phyloP scores from a whole-genome alignment of 2,329 filamentous ascomycete genomes.

The Claviceps sp. region DNA sequence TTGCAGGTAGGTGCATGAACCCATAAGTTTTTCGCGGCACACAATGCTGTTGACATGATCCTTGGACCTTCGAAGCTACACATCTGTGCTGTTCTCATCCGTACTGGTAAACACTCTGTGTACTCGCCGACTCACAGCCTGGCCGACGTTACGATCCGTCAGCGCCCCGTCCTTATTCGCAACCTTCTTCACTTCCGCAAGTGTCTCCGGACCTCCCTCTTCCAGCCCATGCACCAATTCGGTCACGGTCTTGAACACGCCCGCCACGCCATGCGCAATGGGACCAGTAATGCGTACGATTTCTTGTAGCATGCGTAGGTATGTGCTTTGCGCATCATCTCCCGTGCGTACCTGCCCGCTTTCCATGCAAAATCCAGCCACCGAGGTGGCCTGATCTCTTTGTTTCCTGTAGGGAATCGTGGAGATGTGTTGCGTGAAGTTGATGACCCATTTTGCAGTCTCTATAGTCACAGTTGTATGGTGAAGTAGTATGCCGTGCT shows the following conservation, averaged over 20 bases:
- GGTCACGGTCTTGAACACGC: constrained; percentile 44
- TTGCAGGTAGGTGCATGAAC: too few relatives aligned
- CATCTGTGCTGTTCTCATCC: constrained; percentile 42
- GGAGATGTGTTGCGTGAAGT: constrained; percentile 68
- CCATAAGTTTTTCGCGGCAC: too few relatives aligned
- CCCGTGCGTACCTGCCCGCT: constrained; percentile 61
- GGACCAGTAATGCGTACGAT: constrained; percentile 57
- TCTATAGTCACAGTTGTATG: constrained; percentile 48
- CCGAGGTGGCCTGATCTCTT: constrained; percentile 32
- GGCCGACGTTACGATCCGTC: constrained; percentile 42
- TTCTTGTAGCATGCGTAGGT: constrained; percentile 63
- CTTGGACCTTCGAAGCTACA: constrained; percentile 19
- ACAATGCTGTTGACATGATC: background rate
- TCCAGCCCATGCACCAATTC: constrained; percentile 47
- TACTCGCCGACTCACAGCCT: constrained; percentile 43
- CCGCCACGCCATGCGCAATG: constrained; percentile 55
- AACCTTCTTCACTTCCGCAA: constrained; percentile 48
- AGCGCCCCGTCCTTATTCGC: constrained; percentile 43
- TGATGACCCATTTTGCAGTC: constrained; percentile 58
- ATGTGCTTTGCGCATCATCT: constrained; percentile 52
- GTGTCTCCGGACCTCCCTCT: constrained; percentile 39
- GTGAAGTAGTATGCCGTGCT: constrained; percentile 54
- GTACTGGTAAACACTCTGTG: constrained; percentile 45
- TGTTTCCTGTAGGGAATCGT: constrained; percentile 57
- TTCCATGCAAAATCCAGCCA: constrained; percentile 66